Evolutionary conservation across 106 monocot genomes (phyloP).

Genomic region (Platanthera guangdongensis): DNA sequence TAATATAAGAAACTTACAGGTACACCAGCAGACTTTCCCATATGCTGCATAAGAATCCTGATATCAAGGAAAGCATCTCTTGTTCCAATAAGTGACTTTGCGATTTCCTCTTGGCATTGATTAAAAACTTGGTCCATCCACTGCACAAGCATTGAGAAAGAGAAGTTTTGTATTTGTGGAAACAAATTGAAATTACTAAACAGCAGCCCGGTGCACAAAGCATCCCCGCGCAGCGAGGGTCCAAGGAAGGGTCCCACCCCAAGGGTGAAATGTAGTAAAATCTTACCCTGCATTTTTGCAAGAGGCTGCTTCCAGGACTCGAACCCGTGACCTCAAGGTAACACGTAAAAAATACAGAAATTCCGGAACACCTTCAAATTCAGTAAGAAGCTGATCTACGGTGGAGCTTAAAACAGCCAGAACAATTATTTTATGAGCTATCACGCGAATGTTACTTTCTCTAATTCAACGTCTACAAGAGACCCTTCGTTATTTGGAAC

Average conservation of each 20-base stretch:
- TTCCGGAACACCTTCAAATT: neutral
- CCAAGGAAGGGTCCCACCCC: no score
- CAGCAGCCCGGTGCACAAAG: no score
- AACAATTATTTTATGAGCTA: no score
- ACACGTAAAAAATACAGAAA: neutral
- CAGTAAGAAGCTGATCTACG: neutral
- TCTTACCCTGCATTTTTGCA: no score
- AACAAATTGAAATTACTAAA: neutral
- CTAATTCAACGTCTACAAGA: no score
- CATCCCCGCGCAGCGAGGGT: no score
- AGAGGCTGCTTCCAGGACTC: no score
- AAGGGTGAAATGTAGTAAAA: no score
- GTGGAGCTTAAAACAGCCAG: no score
- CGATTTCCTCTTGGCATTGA: slow-evolving; percentile 38
- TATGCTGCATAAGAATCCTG: slow-evolving; percentile 64
- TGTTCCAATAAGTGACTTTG: slow-evolving; percentile 54
- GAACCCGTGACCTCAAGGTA: no score
- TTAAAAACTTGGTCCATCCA: slow-evolving; percentile 59
- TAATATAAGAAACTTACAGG: slow-evolving; percentile 44
- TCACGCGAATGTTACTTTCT: no score
- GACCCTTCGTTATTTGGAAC: no score
- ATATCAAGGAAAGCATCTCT: slow-evolving; percentile 77
- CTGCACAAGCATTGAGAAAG: slow-evolving; percentile 23
- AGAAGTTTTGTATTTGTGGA: neutral
- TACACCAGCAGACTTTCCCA: slow-evolving; percentile 80